phyloP scores from a whole-genome alignment of 345 rosid genomes.

The Mercurialis annua region DNA sequence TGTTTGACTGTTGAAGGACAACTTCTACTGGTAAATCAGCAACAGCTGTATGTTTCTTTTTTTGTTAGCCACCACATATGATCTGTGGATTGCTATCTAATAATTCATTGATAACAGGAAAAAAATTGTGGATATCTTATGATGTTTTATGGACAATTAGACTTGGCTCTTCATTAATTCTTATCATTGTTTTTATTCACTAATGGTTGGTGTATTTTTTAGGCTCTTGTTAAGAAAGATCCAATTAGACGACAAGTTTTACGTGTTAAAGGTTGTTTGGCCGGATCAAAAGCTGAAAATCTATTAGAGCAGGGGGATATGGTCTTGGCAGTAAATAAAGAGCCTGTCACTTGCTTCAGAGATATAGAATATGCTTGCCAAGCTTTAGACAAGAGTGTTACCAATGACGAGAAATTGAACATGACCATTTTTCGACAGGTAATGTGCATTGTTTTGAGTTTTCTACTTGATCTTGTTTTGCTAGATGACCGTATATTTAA shows the following conservation, averaged over 20 bases:
- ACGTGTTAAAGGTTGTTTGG: slow-evolving; percentile 90
- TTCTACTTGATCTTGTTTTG: neutral
- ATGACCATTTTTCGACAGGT: slow-evolving; percentile 89
- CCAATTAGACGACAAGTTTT: slow-evolving; percentile 85
- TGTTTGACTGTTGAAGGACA: neutral
- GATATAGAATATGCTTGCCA: slow-evolving; percentile 91
- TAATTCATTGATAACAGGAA: neutral
- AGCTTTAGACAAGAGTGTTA: slow-evolving; percentile 48
- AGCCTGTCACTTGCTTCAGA: slow-evolving; percentile 85
- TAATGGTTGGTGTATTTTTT: slow-evolving; percentile 17
- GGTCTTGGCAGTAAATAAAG: slow-evolving; percentile 88
- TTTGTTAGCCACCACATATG: neutral
- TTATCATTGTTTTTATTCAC: neutral
- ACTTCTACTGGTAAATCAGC: neutral
- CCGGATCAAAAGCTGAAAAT: slow-evolving; percentile 89
- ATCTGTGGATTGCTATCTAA: neutral
- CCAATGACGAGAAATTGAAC: slow-evolving; percentile 56
- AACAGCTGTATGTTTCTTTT: neutral
- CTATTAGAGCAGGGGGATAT: slow-evolving; percentile 90
- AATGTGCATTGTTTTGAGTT: neutral
- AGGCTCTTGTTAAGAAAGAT: slow-evolving; percentile 92
- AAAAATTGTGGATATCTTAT: no score
- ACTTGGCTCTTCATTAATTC: neutral
- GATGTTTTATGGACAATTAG: neutral
- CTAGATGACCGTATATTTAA: neutral